phyloP scores from a whole-genome alignment of 768 basidiomycete species.

The Tubosaeta brunneosetosa region DNA sequence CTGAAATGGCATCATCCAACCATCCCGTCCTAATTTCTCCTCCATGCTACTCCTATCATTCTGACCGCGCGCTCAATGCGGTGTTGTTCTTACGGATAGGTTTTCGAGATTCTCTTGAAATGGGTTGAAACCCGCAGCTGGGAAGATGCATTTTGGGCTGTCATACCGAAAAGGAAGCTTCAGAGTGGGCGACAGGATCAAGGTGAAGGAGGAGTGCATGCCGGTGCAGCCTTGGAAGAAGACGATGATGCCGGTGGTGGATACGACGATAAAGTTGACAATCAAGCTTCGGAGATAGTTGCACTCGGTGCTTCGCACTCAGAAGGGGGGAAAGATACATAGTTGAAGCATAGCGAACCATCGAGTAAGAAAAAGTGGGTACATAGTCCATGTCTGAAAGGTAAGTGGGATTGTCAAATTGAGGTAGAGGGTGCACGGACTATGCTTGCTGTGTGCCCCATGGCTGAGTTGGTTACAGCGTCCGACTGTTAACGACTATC shows the following conservation, averaged over 20 bases:
- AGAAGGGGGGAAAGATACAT: neutral
- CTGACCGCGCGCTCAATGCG: slow-evolving; percentile 1
- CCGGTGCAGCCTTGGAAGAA: neutral
- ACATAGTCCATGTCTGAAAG: too few species aligned
- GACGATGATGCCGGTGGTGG: neutral
- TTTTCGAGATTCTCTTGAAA: slow-evolving; percentile 85
- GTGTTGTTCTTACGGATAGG: slow-evolving; percentile 30
- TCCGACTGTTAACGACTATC: slow-evolving; percentile 42
- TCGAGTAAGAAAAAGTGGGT: too few species aligned
- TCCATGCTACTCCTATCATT: neutral
- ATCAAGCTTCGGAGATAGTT: neutral
- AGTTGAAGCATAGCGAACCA: too few species aligned
- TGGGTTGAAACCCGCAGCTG: slow-evolving; percentile 87
- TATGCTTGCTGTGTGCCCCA: slow-evolving; percentile 33
- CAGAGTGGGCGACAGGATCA: slow-evolving; percentile 30
- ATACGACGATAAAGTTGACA: neutral
- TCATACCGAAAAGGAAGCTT: slow-evolving; percentile 92
- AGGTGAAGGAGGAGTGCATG: slow-evolving; percentile 8
- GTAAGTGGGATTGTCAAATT: neutral
- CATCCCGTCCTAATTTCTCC: neutral
- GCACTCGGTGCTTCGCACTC: neutral
- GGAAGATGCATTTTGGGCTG: slow-evolving; percentile 81
- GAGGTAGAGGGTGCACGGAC: too few species aligned
- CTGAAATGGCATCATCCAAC: neutral
- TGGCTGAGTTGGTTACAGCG: slow-evolving; percentile 51